Evolutionary conservation across 352 stramenopile species (phyloP).

Genomic region (Blastocystis sp.): DNA sequence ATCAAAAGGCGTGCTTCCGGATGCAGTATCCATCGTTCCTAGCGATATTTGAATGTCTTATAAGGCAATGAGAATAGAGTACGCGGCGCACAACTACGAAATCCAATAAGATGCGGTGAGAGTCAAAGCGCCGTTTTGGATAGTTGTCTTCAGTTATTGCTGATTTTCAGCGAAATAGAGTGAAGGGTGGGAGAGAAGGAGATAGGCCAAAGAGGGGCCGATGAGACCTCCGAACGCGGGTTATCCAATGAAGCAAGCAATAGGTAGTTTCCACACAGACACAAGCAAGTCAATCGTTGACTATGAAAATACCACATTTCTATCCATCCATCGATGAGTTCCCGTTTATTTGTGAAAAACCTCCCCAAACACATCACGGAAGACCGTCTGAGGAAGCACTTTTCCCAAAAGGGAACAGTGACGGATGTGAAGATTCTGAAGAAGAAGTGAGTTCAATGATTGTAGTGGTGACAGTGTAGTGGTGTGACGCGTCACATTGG

Average conservation of each 20-base stretch:
- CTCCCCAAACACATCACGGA: slow-evolving; percentile 60
- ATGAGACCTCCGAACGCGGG: no score
- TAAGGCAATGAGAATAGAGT: neutral
- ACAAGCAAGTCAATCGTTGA: neutral
- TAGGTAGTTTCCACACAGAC: no score
- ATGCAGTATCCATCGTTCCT: neutral
- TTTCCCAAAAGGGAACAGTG: slow-evolving; percentile 52
- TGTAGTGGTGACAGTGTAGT: neutral
- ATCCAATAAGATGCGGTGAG: neutral
- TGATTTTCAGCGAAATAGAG: neutral
- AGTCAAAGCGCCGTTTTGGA: neutral
- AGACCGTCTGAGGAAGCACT: slow-evolving; percentile 58
- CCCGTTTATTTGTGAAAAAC: slow-evolving; percentile 61
- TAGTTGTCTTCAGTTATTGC: neutral
- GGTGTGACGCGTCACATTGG: slow-evolving; percentile 63
- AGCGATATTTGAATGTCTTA: neutral
- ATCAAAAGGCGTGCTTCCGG: neutral
- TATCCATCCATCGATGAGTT: neutral
- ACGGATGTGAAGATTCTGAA: slow-evolving; percentile 61
- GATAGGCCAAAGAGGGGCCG: no score
- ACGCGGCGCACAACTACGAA: neutral
- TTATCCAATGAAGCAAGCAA: no score
- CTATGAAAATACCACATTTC: neutral
- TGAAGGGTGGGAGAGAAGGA: neutral
- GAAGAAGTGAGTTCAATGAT: slow-evolving; percentile 58